These are phyloP conservation scores for Stevia rebaudiana DNA, from an alignment of 140 eudicot species.

Conservation along the genomic window DNA sequence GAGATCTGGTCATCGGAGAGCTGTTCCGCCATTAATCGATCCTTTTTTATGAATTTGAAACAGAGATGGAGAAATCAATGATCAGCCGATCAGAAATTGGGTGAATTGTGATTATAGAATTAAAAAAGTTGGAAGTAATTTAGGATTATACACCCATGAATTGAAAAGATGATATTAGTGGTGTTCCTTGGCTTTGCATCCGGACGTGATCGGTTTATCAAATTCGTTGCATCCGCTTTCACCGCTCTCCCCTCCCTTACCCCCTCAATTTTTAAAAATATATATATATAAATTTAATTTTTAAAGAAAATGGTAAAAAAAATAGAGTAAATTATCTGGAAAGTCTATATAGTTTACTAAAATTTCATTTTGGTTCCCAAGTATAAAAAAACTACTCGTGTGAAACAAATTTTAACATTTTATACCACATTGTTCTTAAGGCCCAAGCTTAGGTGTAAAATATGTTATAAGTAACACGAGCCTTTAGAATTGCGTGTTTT, in stretches of 20 bases:
- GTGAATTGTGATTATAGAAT: neutral
- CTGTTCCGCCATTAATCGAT: conserved; percentile 5
- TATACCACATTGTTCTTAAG: too few species aligned
- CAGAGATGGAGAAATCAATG: neutral
- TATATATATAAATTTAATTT: too few species aligned
- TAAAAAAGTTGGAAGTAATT: neutral
- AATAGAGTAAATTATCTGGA: too few species aligned
- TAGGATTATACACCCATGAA: neutral
- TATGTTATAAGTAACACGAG: too few species aligned
- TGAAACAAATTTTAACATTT: too few species aligned
- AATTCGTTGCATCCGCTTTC: conserved; percentile 4
- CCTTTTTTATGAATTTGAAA: neutral
- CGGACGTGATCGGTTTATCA: conserved; percentile 2
- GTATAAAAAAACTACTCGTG: too few species aligned
- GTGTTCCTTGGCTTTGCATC: neutral
- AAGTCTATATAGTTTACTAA: too few species aligned
- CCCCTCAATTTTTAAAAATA: too few species aligned
- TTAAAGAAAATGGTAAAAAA: too few species aligned
- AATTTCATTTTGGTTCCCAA: too few species aligned
- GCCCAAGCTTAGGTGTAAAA: too few species aligned
- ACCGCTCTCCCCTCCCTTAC: neutral
- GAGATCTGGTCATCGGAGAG: conserved; percentile 13
- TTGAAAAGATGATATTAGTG: neutral
- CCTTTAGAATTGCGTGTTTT: too few species aligned
- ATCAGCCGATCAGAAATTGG: neutral